Evolutionary conservation across 1,284 basidiomycete genomes (phyloP).

Genomic region (Bjerkandera adusta): DNA sequence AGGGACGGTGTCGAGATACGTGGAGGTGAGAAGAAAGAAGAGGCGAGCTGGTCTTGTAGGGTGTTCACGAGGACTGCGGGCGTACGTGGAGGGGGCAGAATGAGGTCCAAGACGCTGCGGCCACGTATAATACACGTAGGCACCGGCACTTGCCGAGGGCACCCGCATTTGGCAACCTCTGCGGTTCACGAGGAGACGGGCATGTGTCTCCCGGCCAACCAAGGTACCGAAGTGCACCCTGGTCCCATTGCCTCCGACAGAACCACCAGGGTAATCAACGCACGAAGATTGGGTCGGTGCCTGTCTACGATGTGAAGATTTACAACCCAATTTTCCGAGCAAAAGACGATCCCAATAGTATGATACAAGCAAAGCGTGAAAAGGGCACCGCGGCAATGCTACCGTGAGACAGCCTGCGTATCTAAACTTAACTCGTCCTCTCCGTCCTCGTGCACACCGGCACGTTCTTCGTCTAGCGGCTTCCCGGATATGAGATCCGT

Average conservation of each 20-base stretch:
- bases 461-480: conserved; percentile 22
- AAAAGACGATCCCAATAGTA: too few species aligned
- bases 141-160: conserved; percentile 10
- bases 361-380: too few species aligned
- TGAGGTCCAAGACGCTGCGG: conserved; percentile 10
- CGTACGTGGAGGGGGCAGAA: conserved; percentile 33
- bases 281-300: too few species aligned
- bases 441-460: conserved; percentile 19
- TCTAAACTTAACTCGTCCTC: conserved; percentile 13
- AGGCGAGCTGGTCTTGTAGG: conserved; percentile 30
- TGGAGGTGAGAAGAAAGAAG: conserved; percentile 21
- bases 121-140: conserved; percentile 16
- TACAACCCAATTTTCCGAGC: too few species aligned
- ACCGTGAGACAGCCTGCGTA: conserved; percentile 2
- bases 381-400: too few species aligned
- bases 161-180: neutral
- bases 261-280: too few species aligned
- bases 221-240: too few species aligned
- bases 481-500: conserved; percentile 22
- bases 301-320: too few species aligned
- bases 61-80: conserved; percentile 22
- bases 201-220: too few species aligned
- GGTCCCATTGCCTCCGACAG: too few species aligned
- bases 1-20: conserved; percentile 22
- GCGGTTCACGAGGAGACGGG: neutral